Conservation (phyloP, 208 protist genomes). For the Trypanosoma congolense region DNA sequence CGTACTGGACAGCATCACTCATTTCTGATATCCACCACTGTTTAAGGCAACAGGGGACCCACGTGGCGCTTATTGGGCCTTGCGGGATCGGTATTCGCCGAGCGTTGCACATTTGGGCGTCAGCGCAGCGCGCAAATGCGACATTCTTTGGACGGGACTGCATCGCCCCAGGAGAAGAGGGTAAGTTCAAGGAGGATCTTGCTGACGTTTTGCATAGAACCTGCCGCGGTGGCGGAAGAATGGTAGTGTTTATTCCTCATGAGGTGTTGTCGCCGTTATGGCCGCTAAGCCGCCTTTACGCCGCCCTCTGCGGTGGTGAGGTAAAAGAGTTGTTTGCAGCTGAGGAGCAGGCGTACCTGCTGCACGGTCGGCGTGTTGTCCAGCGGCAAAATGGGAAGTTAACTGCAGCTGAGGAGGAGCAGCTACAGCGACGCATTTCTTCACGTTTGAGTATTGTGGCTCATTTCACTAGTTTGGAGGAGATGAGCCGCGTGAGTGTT, state of each 20-base stretch:
- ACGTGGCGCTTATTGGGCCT: conserved; percentile 46
- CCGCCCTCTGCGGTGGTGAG: conserved; percentile 57
- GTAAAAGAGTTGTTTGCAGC: conserved; percentile 59
- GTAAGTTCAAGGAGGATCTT: conserved; percentile 52
- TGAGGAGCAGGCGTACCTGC: conserved; percentile 49
- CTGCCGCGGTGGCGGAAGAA: conserved; percentile 44
- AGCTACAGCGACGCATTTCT: conserved; percentile 55
- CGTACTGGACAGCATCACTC: conserved; percentile 8
- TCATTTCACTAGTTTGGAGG: conserved; percentile 32
- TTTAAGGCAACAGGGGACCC: conserved; percentile 24
- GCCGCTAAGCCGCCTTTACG: conserved; percentile 48
- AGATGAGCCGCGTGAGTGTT: conserved; percentile 26
- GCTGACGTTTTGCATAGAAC: conserved; percentile 36
- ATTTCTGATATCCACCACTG: conserved; percentile 20
- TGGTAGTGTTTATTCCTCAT: conserved; percentile 51
- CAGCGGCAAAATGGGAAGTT: conserved; percentile 27
- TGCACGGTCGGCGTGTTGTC: conserved; percentile 24
- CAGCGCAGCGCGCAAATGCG: conserved; percentile 38
- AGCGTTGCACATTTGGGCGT: conserved; percentile 54
- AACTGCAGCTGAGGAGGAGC: conserved; percentile 32
- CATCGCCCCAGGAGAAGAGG: conserved; percentile 11
- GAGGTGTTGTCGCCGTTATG: conserved; percentile 35
- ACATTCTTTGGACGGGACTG: conserved; percentile 39
- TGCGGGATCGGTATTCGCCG: conserved; percentile 43
- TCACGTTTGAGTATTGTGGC: conserved; percentile 53